Evolutionary conservation across 2,329 filamentous ascomycete species (phyloP).

Genomic region (Phialocephala sp.): DNA sequence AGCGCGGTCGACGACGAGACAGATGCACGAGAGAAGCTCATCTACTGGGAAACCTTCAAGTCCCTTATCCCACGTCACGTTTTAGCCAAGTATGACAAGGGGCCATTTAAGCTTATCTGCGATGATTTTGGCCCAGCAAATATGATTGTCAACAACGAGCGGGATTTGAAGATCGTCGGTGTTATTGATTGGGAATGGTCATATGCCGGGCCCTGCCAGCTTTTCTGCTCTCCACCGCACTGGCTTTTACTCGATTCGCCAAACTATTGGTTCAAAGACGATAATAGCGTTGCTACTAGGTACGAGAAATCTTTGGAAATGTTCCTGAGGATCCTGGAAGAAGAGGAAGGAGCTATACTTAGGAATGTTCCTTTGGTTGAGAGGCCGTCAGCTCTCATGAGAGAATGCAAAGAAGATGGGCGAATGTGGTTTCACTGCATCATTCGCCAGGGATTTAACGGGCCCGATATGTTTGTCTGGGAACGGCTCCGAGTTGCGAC

Average conservation of each 20-base stretch:
- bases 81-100: slow-evolving; percentile 31
- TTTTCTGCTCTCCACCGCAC: slow-evolving; percentile 46
- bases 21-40: slow-evolving; percentile 41
- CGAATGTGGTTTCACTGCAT: slow-evolving; percentile 21
- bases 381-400: slow-evolving; percentile 20
- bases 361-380: slow-evolving; percentile 18
- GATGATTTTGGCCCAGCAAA: slow-evolving; percentile 46
- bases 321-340: slow-evolving; percentile 18
- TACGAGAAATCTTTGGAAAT: slow-evolving; percentile 20
- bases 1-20: slow-evolving; percentile 41
- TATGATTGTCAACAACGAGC: slow-evolving; percentile 43
- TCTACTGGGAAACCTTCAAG: slow-evolving; percentile 40
- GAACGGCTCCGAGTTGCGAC: slow-evolving; percentile 18
- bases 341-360: slow-evolving; percentile 19
- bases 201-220: slow-evolving; percentile 45
- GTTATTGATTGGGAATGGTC: slow-evolving; percentile 47
- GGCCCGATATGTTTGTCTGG: slow-evolving; percentile 21
- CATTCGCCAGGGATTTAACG: slow-evolving; percentile 20
- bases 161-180: slow-evolving; percentile 44
- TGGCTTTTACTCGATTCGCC: slow-evolving; percentile 39
- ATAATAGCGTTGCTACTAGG: slow-evolving; percentile 15
- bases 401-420: slow-evolving; percentile 22
- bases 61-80: slow-evolving; percentile 38
- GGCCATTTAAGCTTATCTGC: slow-evolving; percentile 46
- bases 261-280: slow-evolving; percentile 23